Evolutionary conservation across 495 filamentous ascomycete species (phyloP), one percentile per base, ranked within the genome.

Genomic region (Chaetomium cochliodes): DNA sequence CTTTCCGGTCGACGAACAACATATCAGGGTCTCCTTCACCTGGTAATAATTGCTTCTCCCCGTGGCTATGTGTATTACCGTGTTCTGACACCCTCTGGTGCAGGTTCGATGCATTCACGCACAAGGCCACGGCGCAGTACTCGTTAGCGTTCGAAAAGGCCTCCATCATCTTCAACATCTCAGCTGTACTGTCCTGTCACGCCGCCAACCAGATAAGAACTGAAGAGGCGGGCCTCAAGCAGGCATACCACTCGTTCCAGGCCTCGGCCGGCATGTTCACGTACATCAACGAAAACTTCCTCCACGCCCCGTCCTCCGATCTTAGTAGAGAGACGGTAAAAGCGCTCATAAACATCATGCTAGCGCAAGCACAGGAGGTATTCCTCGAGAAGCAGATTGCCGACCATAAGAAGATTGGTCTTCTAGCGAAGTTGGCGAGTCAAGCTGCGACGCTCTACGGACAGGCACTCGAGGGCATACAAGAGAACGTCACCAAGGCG

Each of bases 151-250:
- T 93, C 77, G 94, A 98, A 77, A 98, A 98, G 77, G 94, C 94
- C 22, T 98, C 96, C 62, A 96, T 98, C 74, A 96, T 98, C 70
- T 98, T 98, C 85, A 98, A 98, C 77, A 98, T 98, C 72, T 96
- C 94, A 23, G 96, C 94, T 65, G 93, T 98, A 9, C 82, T 98
- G 20, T 98, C 93, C 22, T 97, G 93, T 70, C 92, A 98, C 81
- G 94, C 93, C 54, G 94, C 94, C 62, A 83, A 92, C 74, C 94
- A 98, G 74, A 90, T 92, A 64, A 88, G 96, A 23, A 90, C 88
- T 64, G 92, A 98, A 71, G 96, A 98, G 65, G 81, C 88, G 22
- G 93, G 96, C 28, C 85, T 98, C 66, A 98, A 98, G 78, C 94
- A 92, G 18, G 90, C 94, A 3, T 98, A 97, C 72, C 93, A 98